A percentile compares a stretch with the other conserved stretches of the same genome.
Evolutionary conservation across 164 flowering plant genomes (phyloP).

Genomic region (Vitis cinerea): DNA sequence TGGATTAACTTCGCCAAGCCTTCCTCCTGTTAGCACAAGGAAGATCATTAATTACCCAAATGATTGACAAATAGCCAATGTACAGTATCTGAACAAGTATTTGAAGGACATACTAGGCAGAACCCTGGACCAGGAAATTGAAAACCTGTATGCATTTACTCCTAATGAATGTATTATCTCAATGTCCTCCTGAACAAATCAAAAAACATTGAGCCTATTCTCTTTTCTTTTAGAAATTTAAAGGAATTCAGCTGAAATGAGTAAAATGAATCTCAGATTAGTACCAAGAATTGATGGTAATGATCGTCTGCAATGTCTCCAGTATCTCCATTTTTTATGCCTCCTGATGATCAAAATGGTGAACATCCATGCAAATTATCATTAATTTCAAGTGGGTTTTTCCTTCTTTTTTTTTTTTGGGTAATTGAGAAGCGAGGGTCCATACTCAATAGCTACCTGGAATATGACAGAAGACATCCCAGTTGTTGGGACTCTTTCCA

Average conservation of each 20-base stretch:
- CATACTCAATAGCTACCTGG: too few species aligned
- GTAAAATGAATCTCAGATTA: too few species aligned
- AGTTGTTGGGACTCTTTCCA: constrained; percentile 34
- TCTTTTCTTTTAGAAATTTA: too few species aligned
- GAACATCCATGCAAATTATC: too few species aligned
- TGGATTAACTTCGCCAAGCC: constrained; percentile 42
- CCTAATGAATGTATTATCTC: constrained; percentile 41
- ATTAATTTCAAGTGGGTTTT: too few species aligned
- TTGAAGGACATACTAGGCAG: constrained; percentile 18
- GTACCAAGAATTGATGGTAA: constrained; percentile 7
- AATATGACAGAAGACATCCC: constrained; percentile 28
- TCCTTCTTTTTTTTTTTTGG: too few species aligned
- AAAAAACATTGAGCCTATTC: neutral
- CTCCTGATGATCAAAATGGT: constrained; percentile 18
- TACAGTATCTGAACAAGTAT: neutral
- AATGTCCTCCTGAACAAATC: constrained; percentile 37
- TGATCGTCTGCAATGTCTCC: constrained; percentile 40
- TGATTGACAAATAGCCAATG: neutral
- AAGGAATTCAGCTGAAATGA: too few species aligned
- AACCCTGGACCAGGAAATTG: constrained; percentile 18
- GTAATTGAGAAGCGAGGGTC: too few species aligned
- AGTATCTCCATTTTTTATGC: constrained; percentile 19
- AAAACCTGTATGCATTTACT: constrained; percentile 37
- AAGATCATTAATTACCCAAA: neutral
- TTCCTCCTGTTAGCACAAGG: constrained; percentile 32